Percentiles rank a stretch among this genome's conserved stretches.
phyloP scores from a whole-genome alignment of 495 filamentous ascomycete genomes.

The Aspergillus bertholletiae region DNA sequence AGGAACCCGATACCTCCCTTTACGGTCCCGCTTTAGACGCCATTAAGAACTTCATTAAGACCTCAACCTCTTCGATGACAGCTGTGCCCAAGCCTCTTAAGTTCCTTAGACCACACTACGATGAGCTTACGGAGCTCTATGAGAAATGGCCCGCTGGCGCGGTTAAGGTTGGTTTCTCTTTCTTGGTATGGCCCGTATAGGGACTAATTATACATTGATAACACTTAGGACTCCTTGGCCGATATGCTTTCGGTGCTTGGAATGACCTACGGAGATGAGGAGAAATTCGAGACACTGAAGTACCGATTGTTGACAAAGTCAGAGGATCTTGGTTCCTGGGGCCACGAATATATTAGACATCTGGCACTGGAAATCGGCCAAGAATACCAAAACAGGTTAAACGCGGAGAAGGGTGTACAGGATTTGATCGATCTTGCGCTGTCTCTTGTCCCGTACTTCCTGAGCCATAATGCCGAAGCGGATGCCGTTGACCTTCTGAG shows the following conservation, averaged over 20 bases:
- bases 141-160: slow-evolving; percentile 81
- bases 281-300: slow-evolving; percentile 91
- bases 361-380: slow-evolving; percentile 93
- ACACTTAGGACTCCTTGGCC: slow-evolving; percentile 67
- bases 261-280: slow-evolving; percentile 98
- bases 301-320: slow-evolving; percentile 88
- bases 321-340: slow-evolving; percentile 93
- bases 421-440: slow-evolving; percentile 81
- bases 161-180: slow-evolving; percentile 59
- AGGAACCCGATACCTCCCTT: slow-evolving; percentile 84
- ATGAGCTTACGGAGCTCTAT: slow-evolving; percentile 78
- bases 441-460: slow-evolving; percentile 86
- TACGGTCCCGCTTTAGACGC: slow-evolving; percentile 90
- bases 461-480: slow-evolving; percentile 96
- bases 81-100: slow-evolving; percentile 98
- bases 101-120: slow-evolving; percentile 94
- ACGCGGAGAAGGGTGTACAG: slow-evolving; percentile 56
- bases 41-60: slow-evolving; percentile 97
- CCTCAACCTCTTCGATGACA: slow-evolving; percentile 98
- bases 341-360: slow-evolving; percentile 97
- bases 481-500: slow-evolving; percentile 96
- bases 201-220: slow-evolving; percentile 8
- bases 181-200: neutral
- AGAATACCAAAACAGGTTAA: slow-evolving; percentile 78
- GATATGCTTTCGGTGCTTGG: slow-evolving; percentile 96